These are phyloP conservation scores for Glonium stellatum DNA, from an alignment of 495 filamentous ascomycete species.

Conservation along the genomic window DNA sequence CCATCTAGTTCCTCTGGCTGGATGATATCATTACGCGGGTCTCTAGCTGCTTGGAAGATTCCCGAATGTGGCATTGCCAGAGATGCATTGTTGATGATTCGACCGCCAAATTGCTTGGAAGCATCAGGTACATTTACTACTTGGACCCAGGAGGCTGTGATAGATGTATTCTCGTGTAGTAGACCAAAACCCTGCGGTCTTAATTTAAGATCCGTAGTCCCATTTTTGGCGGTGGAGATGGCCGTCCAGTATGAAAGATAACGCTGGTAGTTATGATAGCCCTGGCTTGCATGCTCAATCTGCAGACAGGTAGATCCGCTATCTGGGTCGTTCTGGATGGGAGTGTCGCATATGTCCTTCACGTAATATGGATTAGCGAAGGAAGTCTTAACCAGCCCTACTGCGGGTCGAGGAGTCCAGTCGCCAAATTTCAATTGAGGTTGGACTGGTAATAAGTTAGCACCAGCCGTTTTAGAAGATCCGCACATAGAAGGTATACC, in stretches of 20 bases:
- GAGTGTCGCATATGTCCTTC: conserved; percentile 49
- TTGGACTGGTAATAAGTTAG: conserved; percentile 40
- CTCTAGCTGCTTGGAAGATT: conserved; percentile 52
- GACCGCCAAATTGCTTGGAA: conserved; percentile 39
- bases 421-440: conserved; percentile 55
- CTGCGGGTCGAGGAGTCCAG: conserved; percentile 40
- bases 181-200: conserved; percentile 51
- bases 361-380: conserved; percentile 56
- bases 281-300: conserved; percentile 57
- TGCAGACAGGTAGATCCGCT: conserved; percentile 51
- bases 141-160: conserved; percentile 55
- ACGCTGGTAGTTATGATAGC: conserved; percentile 48
- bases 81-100: conserved; percentile 65
- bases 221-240: conserved; percentile 35
- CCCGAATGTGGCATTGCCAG: conserved; percentile 67
- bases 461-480: neutral
- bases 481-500: conserved; percentile 30
- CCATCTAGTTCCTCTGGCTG: conserved; percentile 59
- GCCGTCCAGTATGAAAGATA: conserved; percentile 46
- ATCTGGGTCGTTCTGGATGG: conserved; percentile 44
- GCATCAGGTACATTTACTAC: conserved; percentile 40
- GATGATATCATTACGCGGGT: conserved; percentile 54
- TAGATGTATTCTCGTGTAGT: conserved; percentile 59
- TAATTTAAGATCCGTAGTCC: conserved; percentile 33
- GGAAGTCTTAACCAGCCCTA: conserved; percentile 48